Evolutionary conservation across 73 alveolate genomes (phyloP), one percentile per base, ranked within the genome.

Genomic region (Paramecium sexaurelia): DNA sequence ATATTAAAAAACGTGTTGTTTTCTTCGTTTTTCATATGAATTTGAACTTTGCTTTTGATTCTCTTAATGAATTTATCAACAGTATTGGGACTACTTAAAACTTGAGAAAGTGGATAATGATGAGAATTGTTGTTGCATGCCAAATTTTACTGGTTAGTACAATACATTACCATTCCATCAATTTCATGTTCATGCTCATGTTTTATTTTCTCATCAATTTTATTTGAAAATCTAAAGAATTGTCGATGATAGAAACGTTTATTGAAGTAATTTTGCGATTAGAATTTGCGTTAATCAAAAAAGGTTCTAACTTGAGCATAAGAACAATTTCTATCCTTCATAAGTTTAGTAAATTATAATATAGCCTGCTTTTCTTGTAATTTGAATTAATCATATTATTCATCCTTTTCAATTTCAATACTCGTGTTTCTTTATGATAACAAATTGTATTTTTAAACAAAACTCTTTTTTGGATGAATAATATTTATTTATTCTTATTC

Each of bases 251-350:
- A 75, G 15, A 29, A 75, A 7, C 45, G 19, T 41, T 75, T 75
- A 36, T 75, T 56, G 5, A 75, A 19, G 45, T 75, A 75, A 7
- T n/a, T 39, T 75, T 75, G 20, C 0, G 66, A 39, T 41, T 13
- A 7, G n/a, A 39, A 17, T 36, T 33, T 41, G 26, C 37, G 39
- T 75, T 75, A 37, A 75, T 75, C 89, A 39, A 75, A 75, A 75
- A 75, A 75, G 17, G 89, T 75, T 36, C 89, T 33, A 4, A 75
- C 89, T 75, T 75, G 22, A 36, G 89, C 89, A 39, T 75, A 39
- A n/a, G 89, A 75, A 37, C 89, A 75, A 75, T 75, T 75, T 36
- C 89, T 33, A 75, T 75, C 89, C 15, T 39, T 41, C 27, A 39
- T 33, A n/a, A 75, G 37, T 75, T 33, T 75, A 0, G 39, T 75